A percentile compares a stretch with the other conserved stretches of the same genome.
Evolutionary conservation across 805 yeast genomes (phyloP).

Genomic region (Ogataea siamensis): DNA sequence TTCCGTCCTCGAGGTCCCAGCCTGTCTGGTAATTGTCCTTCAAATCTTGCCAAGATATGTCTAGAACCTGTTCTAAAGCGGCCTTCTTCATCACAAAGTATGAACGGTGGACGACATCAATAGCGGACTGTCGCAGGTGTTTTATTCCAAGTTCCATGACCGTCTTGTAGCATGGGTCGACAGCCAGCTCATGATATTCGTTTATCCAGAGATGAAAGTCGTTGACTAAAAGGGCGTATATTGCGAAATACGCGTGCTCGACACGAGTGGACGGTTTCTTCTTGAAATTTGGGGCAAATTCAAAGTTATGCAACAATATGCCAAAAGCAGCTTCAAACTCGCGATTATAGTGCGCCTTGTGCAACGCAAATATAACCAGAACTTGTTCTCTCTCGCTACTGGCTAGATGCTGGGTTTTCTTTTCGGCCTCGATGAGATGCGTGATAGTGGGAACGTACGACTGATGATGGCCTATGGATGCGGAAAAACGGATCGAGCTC

Average conservation of each 20-base stretch:
- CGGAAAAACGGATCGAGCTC: constrained; percentile 45
- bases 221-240: constrained; percentile 31
- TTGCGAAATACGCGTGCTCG: constrained; percentile 6
- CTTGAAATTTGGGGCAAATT: not conserved
- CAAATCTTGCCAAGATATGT: constrained; percentile 30
- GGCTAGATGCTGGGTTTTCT: constrained; percentile 22
- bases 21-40: constrained; percentile 20
- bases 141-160: constrained; percentile 46
- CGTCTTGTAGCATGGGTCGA: constrained; percentile 10
- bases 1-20: constrained; percentile 36
- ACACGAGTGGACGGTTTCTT: constrained; percentile 4
- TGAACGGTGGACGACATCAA: constrained; percentile 35
- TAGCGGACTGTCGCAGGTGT: constrained; percentile 34
- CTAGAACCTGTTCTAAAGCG: constrained; percentile 33
- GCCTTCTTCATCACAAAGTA: constrained; percentile 37
- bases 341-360: constrained; percentile 41
- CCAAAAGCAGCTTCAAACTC: constrained; percentile 35
- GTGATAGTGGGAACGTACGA: constrained; percentile 54
- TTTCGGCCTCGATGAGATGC: constrained; percentile 37
- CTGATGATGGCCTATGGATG: constrained; percentile 47
- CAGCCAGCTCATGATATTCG: constrained; percentile 17
- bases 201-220: constrained; percentile 36
- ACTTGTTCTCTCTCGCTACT: constrained; percentile 39
- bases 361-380: constrained; percentile 43
- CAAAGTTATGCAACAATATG: constrained; percentile 20